Evolutionary conservation across 2,329 filamentous ascomycete genomes (phyloP), one percentile per base, ranked within the genome.

Genomic region (Hymenoscyphus albidus): DNA sequence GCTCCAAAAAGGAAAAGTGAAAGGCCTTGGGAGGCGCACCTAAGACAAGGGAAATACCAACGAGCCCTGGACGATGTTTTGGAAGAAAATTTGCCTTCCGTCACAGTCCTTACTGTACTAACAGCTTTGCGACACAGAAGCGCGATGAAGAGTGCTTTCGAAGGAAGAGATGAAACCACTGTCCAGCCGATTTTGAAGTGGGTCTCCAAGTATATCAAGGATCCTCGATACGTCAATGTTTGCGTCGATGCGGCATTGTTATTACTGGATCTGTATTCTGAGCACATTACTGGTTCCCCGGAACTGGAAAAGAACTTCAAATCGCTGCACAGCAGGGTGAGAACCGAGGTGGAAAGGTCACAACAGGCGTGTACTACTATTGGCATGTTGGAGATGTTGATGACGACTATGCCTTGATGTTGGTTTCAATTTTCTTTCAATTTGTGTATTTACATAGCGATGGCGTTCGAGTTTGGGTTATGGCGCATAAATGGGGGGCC

Each of bases 71-170:
- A 98, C 77, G 80, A 85, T 60, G 92, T 93, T 14, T 82, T 99
- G 12, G 82, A 86, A 68, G 78, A 80, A 13, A 72, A 77, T 10
- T 83, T 87, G 75, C 82, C 84, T 27, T 81, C 87, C 1, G 80
- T 90, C 59, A 83, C 80, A 22, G 83, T 88, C 3, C 83, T 97
- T 35, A 96, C 92, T 0, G 81, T 97, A 35, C 82, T 99, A 22
- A 89, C 90, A 13, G 91, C 93, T 6, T 83, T 99, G 40, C 89
- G 92, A 51, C 94, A 99, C 78, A 90, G 94, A 65, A 92, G 90
- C 65, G 94, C 93, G 1, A 83, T 97, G 65, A 87, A 90, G 59
- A 86, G 89, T 42, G 92, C 95, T 4, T 84, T 99, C 57, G 85
- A 89, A 73, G 86, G 88, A 67, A 87, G 95, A 57, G 91, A 97